Base-by-base conservation (phyloP, 495 filamentous ascomycete species). In the Aspergillus mulundensis region DNA sequence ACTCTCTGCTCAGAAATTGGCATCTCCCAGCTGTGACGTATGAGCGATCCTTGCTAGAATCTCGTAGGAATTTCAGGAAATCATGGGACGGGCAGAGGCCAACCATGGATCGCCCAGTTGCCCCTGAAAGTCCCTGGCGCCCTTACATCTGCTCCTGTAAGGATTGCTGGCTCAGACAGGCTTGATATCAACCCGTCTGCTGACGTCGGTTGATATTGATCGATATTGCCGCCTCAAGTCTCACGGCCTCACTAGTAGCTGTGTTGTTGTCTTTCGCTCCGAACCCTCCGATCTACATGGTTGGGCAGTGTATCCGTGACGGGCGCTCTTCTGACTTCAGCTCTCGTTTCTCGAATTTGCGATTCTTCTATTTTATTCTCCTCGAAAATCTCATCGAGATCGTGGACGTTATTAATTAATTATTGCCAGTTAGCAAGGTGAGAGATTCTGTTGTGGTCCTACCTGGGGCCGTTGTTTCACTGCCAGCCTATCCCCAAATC, bases 381-480 rank as follows among this genome's bases (percentile, higher is more conserved):
- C 12, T 49, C 12, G 16, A n/a, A n/a, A n/a, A n/a, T n/a, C n/a
- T n/a, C n/a, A n/a, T n/a, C n/a, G n/a, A n/a, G n/a, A n/a, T n/a
- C n/a, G n/a, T n/a, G n/a, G n/a, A n/a, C 36, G 41, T 49, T 38
- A 44, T 54, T 30, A 10, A 30, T 30, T 4, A 30, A 10, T 30
- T 56, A 36, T 50, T 50, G 42, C 21, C 34, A 36, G 18, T 28
- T 28, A 50, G 20, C 34, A 40, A 50, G 50, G 50, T 53, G 24
- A 42, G 38, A 20, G 40, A 30, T 43, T 53, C 20, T 30, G n/a
- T 7, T 30, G 14, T 50, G 48, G 48, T 25, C 48, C 12, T 14
- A 40, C 20, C 48, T 40, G 48, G 47, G 48, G 42, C 49, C 49
- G 42, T 48, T 58, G 39, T 53, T 46, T 53, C 56, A 46, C 11